These are phyloP conservation scores for Lenzites betulinus DNA, from an alignment of 768 basidiomycete species.

Conservation along the genomic window DNA sequence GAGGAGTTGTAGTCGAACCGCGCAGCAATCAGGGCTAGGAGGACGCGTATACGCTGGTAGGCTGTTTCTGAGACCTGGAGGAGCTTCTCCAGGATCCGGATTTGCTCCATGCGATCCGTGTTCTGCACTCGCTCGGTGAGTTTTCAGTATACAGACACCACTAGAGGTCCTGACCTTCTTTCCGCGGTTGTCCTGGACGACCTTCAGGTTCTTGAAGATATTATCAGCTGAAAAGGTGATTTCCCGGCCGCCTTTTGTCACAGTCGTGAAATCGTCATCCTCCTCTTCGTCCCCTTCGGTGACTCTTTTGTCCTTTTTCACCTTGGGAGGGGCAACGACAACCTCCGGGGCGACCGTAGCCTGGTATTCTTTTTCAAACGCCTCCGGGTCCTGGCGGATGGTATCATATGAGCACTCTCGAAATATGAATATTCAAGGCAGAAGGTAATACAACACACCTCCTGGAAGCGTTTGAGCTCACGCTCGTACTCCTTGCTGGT, in stretches of 20 bases:
- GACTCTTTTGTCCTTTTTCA: slow-evolving; percentile 40
- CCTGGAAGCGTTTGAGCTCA: slow-evolving; percentile 76
- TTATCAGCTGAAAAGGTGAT: slow-evolving; percentile 81
- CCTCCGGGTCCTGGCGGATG: slow-evolving; percentile 74
- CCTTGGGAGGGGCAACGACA: slow-evolving; percentile 39
- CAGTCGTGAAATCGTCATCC: slow-evolving; percentile 80
- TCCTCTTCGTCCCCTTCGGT: slow-evolving; percentile 35
- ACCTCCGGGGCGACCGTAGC: slow-evolving; percentile 50
- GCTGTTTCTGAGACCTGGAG: slow-evolving; percentile 83
- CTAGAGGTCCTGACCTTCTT: slow-evolving; percentile 70
- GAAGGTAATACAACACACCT: slow-evolving; percentile 46
- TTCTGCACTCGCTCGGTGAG: slow-evolving; percentile 54
- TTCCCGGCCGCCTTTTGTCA: slow-evolving; percentile 86
- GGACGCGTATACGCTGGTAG: slow-evolving; percentile 93
- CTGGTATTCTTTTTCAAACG: slow-evolving; percentile 77
- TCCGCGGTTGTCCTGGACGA: slow-evolving; percentile 91
- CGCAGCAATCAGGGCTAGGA: slow-evolving; percentile 90
- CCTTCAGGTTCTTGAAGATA: slow-evolving; percentile 90
- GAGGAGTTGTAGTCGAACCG: slow-evolving; percentile 97
- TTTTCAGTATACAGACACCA: neutral
- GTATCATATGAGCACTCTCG: neutral
- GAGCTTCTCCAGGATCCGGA: slow-evolving; percentile 85
- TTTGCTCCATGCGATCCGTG: slow-evolving; percentile 94
- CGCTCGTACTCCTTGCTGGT: slow-evolving; percentile 84
- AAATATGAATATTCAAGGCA: neutral